Percentiles rank a stretch among this genome's conserved stretches.
These are phyloP conservation scores for Ceriops tagal DNA, from an alignment of 345 rosid species.

Conservation along the genomic window DNA sequence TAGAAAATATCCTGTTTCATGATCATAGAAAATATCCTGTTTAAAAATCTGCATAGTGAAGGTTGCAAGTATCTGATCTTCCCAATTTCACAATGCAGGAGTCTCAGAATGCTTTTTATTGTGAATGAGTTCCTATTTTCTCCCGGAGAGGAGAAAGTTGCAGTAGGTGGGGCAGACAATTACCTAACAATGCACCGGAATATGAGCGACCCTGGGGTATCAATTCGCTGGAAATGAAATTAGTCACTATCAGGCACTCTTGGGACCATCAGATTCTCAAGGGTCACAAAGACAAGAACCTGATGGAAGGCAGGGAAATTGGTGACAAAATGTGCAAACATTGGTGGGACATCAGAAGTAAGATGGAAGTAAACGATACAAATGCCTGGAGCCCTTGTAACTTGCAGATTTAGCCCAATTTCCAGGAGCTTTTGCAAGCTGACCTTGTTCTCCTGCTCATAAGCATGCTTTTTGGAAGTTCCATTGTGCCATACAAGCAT, in stretches of 20 bases:
- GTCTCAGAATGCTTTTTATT: not conserved
- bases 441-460: slow-evolving; percentile 29
- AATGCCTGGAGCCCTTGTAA: slow-evolving; percentile 32
- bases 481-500: slow-evolving; percentile 40
- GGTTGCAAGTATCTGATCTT: too few relatives aligned
- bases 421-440: slow-evolving; percentile 21
- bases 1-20: too few relatives aligned
- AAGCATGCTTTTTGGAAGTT: slow-evolving; percentile 22
- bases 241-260: slow-evolving; percentile 22
- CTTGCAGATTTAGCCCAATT: slow-evolving; percentile 28
- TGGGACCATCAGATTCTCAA: slow-evolving; percentile 31
- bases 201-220: slow-evolving; percentile 21
- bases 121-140: not conserved
- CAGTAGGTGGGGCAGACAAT: not conserved
- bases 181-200: slow-evolving; percentile 35
- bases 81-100: too few relatives aligned
- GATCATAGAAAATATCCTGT: too few relatives aligned
- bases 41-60: too few relatives aligned
- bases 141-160: not conserved
- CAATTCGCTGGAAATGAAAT: slow-evolving; percentile 21
- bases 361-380: slow-evolving; percentile 31
- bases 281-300: slow-evolving; percentile 29
- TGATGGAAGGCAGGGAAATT: slow-evolving; percentile 36
- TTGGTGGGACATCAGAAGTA: slow-evolving; percentile 33
- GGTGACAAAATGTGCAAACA: slow-evolving; percentile 33